Percentiles rank a stretch among this genome's conserved stretches.
Evolutionary conservation across 2,329 filamentous ascomycete species (phyloP).

Genomic region (Massarina eburnea): DNA sequence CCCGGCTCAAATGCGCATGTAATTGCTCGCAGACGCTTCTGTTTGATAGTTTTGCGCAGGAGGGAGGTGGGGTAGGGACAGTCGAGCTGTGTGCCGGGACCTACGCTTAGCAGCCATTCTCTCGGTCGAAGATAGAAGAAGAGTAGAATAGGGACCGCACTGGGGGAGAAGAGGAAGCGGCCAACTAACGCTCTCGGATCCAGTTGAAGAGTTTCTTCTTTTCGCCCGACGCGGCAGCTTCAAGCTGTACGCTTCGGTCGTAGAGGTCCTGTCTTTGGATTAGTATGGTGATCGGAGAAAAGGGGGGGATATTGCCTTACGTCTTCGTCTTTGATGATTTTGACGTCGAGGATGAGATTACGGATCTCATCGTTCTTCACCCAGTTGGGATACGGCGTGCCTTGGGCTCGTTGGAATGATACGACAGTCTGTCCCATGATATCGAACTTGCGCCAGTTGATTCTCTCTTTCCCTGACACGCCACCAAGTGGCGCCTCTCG

Average conservation of each 20-base stretch:
- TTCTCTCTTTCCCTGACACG: conserved; percentile 57
- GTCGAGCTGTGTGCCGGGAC: conserved; percentile 19
- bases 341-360: conserved; percentile 77
- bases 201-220: conserved; percentile 48
- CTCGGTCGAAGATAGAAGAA: conserved; percentile 13
- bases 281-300: background rate
- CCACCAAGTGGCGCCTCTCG: conserved; percentile 47
- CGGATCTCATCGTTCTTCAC: conserved; percentile 69
- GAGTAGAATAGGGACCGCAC: conserved; percentile 6
- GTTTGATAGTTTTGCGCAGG: conserved; percentile 29
- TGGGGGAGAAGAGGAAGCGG: conserved; percentile 11
- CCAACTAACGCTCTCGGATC: conserved; percentile 49
- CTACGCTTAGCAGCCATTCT: conserved; percentile 27
- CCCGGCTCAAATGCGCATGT: conserved; percentile 24
- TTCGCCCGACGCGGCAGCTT: conserved; percentile 51
- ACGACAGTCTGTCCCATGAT: conserved; percentile 90
- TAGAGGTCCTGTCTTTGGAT: conserved; percentile 56
- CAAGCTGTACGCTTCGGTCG: conserved; percentile 58
- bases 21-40: conserved; percentile 19
- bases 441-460: conserved; percentile 99
- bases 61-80: conserved; percentile 29
- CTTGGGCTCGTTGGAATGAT: conserved; percentile 89
- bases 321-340: conserved; percentile 83
- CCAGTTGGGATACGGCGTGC: conserved; percentile 75
- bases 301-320: conserved; percentile 53